Base-by-base conservation (phyloP, 164 flowering plant genomes). In the Dillenia turbinata region DNA sequence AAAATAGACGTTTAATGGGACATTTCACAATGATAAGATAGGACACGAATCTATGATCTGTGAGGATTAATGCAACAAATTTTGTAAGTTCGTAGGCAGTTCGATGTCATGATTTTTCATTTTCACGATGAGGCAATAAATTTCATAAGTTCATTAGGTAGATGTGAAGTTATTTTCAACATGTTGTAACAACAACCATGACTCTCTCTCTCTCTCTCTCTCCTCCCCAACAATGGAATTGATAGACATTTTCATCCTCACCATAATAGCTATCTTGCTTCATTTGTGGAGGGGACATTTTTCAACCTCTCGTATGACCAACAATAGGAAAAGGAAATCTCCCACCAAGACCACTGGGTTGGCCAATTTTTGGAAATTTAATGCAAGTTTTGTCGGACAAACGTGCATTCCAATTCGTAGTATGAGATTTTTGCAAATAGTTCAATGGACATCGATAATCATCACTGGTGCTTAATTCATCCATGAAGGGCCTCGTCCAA, bases 261-360 rank as follows among this genome's bases (percentile, higher is more conserved):
- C 15, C 56, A 40, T 63, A 0, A 66, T 76, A 9, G 24, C 63
- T 48, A 3, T 76, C 65, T 64, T 83, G 52, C 56, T 76, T 56
- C 56, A 43, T 48, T 59, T 79, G 8, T 88, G 93, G 96, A 84
- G 91, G 83, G 70, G 80, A 8, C 58, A 66, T 68, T 81, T 79
- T 74, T 78, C 81, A 1, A 48, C 46, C 66, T 26, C 33, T 5
- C 5, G 33, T 26, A 2, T 26, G 33, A 70, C 81, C 52, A 77
- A 76, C 47, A 65, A 72, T 2, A 75, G n/a, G 78, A 6, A 33
- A 64, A 11, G 79, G 68, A 48, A 84, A 82, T 73, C 87, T 90
- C 57, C 96, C 97, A 0, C 94, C 96, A 0, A 95, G 96, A 0
- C 98, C 97, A 0, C 88, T 87, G 1, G 96, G 97, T 0, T 89